Percentiles rank a stretch among this genome's conserved stretches.
Conservation (phyloP, 2,329 filamentous ascomycete species). For the Scedosporium apiospermum region DNA sequence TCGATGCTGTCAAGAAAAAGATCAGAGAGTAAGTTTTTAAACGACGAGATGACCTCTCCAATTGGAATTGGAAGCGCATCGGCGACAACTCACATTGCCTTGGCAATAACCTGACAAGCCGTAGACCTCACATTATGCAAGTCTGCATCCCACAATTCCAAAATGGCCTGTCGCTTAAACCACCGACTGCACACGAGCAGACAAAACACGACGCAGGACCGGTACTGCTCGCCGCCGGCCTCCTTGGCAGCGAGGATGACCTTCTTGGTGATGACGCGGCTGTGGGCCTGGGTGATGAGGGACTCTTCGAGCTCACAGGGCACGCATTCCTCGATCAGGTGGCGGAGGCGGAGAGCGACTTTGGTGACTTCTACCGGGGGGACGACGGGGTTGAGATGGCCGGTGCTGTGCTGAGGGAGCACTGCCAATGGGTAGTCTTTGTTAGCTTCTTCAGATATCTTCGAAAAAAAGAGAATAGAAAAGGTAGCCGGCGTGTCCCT, state of each 20-base stretch:
- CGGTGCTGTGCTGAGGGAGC: slow-evolving; percentile 52
- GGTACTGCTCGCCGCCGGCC: slow-evolving; percentile 67
- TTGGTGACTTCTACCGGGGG: slow-evolving; percentile 77
- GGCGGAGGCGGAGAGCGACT: slow-evolving; percentile 78
- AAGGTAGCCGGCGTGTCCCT: neutral
- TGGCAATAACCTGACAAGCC: slow-evolving; percentile 88
- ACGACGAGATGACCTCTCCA: neutral
- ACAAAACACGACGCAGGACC: slow-evolving; percentile 74
- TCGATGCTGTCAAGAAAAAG: slow-evolving; percentile 55
- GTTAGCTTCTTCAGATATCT: neutral
- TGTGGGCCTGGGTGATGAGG: slow-evolving; percentile 70
- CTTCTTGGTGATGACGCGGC: slow-evolving; percentile 68
- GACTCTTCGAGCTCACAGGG: slow-evolving; percentile 80
- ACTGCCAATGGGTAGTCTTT: slow-evolving; percentile 33
- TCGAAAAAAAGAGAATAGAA: no score
- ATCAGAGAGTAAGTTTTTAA: neutral
- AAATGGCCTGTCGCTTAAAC: slow-evolving; percentile 69
- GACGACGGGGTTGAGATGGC: slow-evolving; percentile 54
- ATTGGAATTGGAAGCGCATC: neutral
- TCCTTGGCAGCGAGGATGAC: slow-evolving; percentile 75
- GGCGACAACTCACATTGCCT: slow-evolving; percentile 44
- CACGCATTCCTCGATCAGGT: slow-evolving; percentile 80
- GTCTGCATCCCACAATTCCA: slow-evolving; percentile 88
- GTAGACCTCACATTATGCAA: slow-evolving; percentile 69
- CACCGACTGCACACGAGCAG: slow-evolving; percentile 61